A percentile compares a stretch with the other conserved stretches of the same genome.
phyloP scores from a whole-genome alignment of 2,329 filamentous ascomycete genomes.

The Clonostachys chloroleuca region DNA sequence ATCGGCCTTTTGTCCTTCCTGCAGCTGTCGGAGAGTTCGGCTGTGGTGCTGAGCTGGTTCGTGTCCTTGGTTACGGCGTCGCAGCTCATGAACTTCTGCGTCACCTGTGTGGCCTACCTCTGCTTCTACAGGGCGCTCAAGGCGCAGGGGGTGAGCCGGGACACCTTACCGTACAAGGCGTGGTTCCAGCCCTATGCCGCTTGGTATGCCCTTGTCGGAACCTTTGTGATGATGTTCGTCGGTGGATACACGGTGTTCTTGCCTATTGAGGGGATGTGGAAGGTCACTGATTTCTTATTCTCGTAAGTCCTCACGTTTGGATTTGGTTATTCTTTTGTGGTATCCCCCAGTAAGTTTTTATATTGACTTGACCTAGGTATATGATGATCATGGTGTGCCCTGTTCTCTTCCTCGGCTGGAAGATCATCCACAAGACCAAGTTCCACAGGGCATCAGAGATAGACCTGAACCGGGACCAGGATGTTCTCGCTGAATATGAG shows the following conservation, averaged over 20 bases:
- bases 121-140: conserved; percentile 66
- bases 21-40: conserved; percentile 60
- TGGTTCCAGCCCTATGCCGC: conserved; percentile 68
- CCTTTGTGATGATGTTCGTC: conserved; percentile 68
- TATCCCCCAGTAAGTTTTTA: neutral
- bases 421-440: conserved; percentile 61
- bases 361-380: conserved; percentile 37
- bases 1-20: conserved; percentile 71
- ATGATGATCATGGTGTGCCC: conserved; percentile 71
- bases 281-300: conserved; percentile 67
- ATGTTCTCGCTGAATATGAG: conserved; percentile 65
- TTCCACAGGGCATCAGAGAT: conserved; percentile 52
- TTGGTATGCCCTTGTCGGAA: conserved; percentile 59
- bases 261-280: conserved; percentile 55
- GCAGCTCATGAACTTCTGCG: conserved; percentile 68
- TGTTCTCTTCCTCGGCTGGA: conserved; percentile 66
- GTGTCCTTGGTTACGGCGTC: conserved; percentile 67
- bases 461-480: conserved; percentile 58
- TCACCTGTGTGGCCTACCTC: conserved; percentile 67
- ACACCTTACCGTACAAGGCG: conserved; percentile 66
- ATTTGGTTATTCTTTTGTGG: too few species aligned
- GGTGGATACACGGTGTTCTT: conserved; percentile 75
- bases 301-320: conserved; percentile 37
- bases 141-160: conserved; percentile 64
- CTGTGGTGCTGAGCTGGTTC: conserved; percentile 70